Base-by-base conservation (phyloP, 2,329 filamentous ascomycete species). In the Colletotrichum sp. region DNA sequence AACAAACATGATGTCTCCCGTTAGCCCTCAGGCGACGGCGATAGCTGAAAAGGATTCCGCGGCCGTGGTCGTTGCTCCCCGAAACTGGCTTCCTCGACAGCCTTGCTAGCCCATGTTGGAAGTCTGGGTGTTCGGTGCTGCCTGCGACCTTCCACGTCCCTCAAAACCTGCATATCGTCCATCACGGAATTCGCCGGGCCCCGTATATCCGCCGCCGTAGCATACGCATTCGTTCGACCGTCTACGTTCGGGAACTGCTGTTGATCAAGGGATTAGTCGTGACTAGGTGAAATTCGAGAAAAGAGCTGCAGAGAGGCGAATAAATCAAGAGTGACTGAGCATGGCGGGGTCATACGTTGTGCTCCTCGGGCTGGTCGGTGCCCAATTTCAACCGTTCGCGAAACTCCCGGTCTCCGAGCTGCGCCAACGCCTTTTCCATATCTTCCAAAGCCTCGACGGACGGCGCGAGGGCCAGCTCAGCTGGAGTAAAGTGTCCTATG, bases 21-120 rank as follows among this genome's bases (percentile, higher is more conserved):
- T 44, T 21, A 26, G 32, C 39, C 26, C n/a, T 44, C 59, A n/a
- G 64, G 64, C 34, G 74, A 74, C 13, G 70, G 55, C 21, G 71
- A 75, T 26, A 30, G n/a, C 16, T 72, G 32, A 36, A 67, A 72
- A 8, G 65, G 44, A 24, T 71, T 72, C 6, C 30, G n/a, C 36
- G 52, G 68, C 18, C 62, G 26, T 16, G 59, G 34, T 10, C 49
- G 44, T 16, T 21, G 24, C 39, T 76, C 74, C n/a, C 66, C 75
- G 12, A 52, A 28, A 16, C 59, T 63, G 10, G 34, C 62, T 49
- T 78, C 73, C 63, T 78, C 66, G 15, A 78, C 52, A 8, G 83
- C 82, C 36, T 80, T 78, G 67, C 78, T 84, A 36, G 83, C 83
- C 83, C 83, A 85, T 15, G 74, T 67, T 10, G 84, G 83, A 32